A percentile compares a stretch with the other conserved stretches of the same genome.
Conservation (phyloP, 2,329 filamentous ascomycete genomes). For the Diaporthe destruens region DNA sequence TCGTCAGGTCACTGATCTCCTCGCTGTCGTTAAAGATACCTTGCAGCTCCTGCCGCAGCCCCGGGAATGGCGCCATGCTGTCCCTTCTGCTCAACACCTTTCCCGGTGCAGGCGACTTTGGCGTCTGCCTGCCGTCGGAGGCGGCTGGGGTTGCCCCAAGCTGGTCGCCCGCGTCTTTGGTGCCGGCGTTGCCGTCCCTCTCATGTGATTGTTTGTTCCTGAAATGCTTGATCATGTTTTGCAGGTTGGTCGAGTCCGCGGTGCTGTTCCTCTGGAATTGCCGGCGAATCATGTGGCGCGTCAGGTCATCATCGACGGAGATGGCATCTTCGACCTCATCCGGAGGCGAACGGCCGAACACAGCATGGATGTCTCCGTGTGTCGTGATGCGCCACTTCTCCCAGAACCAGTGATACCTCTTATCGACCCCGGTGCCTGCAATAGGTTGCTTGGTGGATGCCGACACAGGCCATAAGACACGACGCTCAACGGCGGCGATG, state of each 20-base stretch:
- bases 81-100: conserved; percentile 56
- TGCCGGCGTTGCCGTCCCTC: conserved; percentile 9
- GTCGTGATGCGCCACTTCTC: conserved; percentile 76
- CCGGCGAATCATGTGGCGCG: conserved; percentile 68
- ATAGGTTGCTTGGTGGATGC: conserved; percentile 40
- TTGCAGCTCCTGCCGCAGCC: conserved; percentile 63
- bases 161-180: conserved; percentile 33
- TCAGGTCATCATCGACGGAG: conserved; percentile 69
- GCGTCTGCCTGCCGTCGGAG: conserved; percentile 34
- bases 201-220: conserved; percentile 39
- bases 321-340: conserved; percentile 70
- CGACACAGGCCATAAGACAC: conserved; percentile 69
- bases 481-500: conserved; percentile 79
- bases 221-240: conserved; percentile 37
- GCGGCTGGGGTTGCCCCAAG: conserved; percentile 20
- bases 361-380: conserved; percentile 78
- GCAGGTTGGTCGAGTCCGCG: conserved; percentile 47
- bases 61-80: conserved; percentile 66
- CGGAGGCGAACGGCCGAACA: conserved; percentile 79
- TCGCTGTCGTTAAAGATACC: conserved; percentile 61
- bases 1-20: conserved; percentile 58
- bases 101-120: conserved; percentile 43
- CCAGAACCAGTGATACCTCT: conserved; percentile 67
- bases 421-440: conserved; percentile 27
- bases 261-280: conserved; percentile 65